Conservation (phyloP, 352 stramenopile species). For the Globisporangium perplexum region DNA sequence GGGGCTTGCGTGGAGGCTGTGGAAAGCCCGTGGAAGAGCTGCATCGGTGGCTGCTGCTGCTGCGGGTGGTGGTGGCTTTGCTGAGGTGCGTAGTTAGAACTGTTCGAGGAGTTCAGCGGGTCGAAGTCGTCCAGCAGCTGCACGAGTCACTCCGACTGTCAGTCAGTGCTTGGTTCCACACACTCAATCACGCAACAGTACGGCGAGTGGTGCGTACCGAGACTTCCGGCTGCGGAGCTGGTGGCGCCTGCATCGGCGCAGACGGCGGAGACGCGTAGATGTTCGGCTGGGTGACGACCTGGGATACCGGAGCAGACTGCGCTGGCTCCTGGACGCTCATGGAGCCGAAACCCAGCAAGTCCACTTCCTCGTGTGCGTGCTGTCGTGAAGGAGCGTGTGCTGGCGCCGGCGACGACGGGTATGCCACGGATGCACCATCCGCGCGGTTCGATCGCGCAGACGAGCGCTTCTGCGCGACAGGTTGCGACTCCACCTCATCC, state of each 20-base stretch:
- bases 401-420: slow-evolving; percentile 5
- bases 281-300: slow-evolving; percentile 14
- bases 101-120: slow-evolving; percentile 26
- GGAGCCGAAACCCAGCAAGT: slow-evolving; percentile 70
- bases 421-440: neutral
- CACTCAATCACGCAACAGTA: neutral
- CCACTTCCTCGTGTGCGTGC: slow-evolving; percentile 42
- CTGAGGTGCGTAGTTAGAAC: slow-evolving; percentile 15
- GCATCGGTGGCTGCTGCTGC: slow-evolving; percentile 27
- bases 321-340: slow-evolving; percentile 35
- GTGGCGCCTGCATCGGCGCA: slow-evolving; percentile 12
- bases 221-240: slow-evolving; percentile 31
- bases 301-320: neutral
- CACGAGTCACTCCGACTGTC: slow-evolving; percentile 2
- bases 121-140: slow-evolving; percentile 53
- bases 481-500: slow-evolving; percentile 33
- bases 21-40: slow-evolving; percentile 12
- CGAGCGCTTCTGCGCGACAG: slow-evolving; percentile 13
- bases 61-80: slow-evolving; percentile 24
- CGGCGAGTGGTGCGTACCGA: slow-evolving; percentile 33
- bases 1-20: slow-evolving; percentile 18
- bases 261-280: slow-evolving; percentile 21
- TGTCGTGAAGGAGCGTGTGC: slow-evolving; percentile 15
- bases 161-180: neutral
- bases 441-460: slow-evolving; percentile 7